phyloP scores from a whole-genome alignment of 2,329 filamentous ascomycete species.

The Fusarium sp. region DNA sequence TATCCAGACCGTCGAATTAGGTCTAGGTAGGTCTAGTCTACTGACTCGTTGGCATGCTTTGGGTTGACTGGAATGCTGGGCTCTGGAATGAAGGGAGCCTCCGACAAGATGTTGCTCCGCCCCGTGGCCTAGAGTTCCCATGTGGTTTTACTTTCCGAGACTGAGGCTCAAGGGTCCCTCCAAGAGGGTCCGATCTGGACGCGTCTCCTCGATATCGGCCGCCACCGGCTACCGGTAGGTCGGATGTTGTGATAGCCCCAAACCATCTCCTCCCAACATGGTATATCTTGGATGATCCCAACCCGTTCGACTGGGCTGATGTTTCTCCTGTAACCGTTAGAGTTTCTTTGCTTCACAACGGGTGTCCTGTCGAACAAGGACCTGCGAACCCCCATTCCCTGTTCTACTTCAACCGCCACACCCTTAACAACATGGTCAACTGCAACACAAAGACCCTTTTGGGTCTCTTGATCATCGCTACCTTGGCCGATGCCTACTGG shows the following conservation, averaged over 20 bases:
- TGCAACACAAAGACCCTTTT: conserved; percentile 11
- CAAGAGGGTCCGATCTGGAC: conserved; percentile 11
- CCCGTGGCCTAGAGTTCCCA: conserved; percentile 11
- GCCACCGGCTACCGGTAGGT: conserved; percentile 1
- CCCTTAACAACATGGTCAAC: conserved; percentile 27
- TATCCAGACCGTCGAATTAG: conserved; percentile 22
- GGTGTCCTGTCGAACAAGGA: conserved; percentile 19
- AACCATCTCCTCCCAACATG: neutral
- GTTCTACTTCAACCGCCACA: conserved; percentile 12
- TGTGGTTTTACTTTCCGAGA: conserved; percentile 15
- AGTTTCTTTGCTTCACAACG: neutral
- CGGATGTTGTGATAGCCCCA: conserved; percentile 5
- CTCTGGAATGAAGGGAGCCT: conserved; percentile 18
- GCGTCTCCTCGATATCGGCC: neutral
- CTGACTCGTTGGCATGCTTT: conserved; percentile 3
- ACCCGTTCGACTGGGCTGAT: neutral
- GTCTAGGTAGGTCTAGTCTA: conserved; percentile 6
- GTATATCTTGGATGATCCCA: conserved; percentile 30
- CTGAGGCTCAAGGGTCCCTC: conserved; percentile 8
- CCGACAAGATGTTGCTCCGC: conserved; percentile 3
- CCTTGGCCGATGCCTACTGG: conserved; percentile 36
- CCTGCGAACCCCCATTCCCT: conserved; percentile 11
- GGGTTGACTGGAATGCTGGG: conserved; percentile 22
- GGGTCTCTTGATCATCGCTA: conserved; percentile 16
- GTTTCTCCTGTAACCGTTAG: neutral